Base-by-base conservation (phyloP, 805 yeast genomes). In the Ogataea trehalophila region DNA sequence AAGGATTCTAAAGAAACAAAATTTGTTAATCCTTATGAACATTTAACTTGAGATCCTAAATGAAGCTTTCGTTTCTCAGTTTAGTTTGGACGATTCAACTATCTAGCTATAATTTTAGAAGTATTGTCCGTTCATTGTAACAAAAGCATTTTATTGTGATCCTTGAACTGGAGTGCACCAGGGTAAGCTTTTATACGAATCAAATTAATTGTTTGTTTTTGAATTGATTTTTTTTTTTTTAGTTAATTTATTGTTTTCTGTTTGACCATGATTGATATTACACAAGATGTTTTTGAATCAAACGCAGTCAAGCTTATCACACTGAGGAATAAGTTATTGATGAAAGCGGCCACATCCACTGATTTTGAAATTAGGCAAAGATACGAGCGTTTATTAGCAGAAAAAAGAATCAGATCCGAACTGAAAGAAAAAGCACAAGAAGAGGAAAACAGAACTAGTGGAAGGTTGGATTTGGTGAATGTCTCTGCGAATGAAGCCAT, bases 331-430 rank as follows among this genome's bases (percentile, higher is more conserved):
- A 43, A 41, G 26, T 46, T 48, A 14, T 47, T 59, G 38, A 49
- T 59, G 46, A 48, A 53, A 35, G 56, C 57, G 8, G 63, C 63
- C 16, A 49, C 60, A 13, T 53, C 61, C 5, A 40, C 46, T 15
- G 61, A 59, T 34, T 48, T 53, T 7, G 42, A 40, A 6, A 41
- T 37, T 14, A 46, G 56, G 17, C 44, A 49, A 13, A 48, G 51
- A 15, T 59, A 58, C 41, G 58, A 56, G n/a, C 47, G 58, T 23
- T 45, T 59, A 37, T 42, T 58, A 17, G 42, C 52, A 14, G 62
- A 59, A 42, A 55, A 55, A 37, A 51, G 53, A 23, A 39, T 59
- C 20, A 37, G 55, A 31, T 39, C 43, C 20, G 58, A 54, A 20
- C 37, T 52, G 17, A 53, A 54, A 35, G 29, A 42, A 8, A 45